Evolutionary conservation across 192 early-diverging fungal genomes (phyloP).

Genomic region (Backusella australiensis): DNA sequence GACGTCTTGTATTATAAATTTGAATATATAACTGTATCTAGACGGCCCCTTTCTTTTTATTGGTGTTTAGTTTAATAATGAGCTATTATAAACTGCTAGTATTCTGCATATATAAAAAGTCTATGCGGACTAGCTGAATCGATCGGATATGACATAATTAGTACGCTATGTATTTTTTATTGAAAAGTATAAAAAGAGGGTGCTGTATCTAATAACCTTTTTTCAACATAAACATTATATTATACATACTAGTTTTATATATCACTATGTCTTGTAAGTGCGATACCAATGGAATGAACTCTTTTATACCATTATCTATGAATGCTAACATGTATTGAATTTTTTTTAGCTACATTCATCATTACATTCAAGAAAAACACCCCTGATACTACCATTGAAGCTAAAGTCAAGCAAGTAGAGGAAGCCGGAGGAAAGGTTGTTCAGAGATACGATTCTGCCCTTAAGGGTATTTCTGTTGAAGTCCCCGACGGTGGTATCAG

Average conservation of each 20-base stretch:
- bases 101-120: background rate
- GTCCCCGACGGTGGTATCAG: slow-evolving; percentile 25
- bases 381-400: slow-evolving; percentile 30
- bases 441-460: slow-evolving; percentile 28
- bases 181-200: background rate
- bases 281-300: background rate
- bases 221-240: background rate
- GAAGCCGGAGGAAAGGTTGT: slow-evolving; percentile 21
- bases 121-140: background rate
- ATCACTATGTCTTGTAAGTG: background rate
- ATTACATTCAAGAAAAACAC: slow-evolving; percentile 36
- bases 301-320: background rate
- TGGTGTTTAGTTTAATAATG: no score
- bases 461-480: slow-evolving; percentile 27
- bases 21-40: no score
- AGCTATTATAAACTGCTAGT: background rate
- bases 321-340: background rate
- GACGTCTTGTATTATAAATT: background rate
- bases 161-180: background rate
- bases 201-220: background rate
- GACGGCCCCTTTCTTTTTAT: no score
- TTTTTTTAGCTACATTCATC: slow-evolving; percentile 18
- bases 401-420: slow-evolving; percentile 14
- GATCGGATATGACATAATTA: background rate
- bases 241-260: background rate